Evolutionary conservation across 2,329 filamentous ascomycete genomes (phyloP), one percentile per base, ranked within the genome.

Genomic region (Cercospora beticola): DNA sequence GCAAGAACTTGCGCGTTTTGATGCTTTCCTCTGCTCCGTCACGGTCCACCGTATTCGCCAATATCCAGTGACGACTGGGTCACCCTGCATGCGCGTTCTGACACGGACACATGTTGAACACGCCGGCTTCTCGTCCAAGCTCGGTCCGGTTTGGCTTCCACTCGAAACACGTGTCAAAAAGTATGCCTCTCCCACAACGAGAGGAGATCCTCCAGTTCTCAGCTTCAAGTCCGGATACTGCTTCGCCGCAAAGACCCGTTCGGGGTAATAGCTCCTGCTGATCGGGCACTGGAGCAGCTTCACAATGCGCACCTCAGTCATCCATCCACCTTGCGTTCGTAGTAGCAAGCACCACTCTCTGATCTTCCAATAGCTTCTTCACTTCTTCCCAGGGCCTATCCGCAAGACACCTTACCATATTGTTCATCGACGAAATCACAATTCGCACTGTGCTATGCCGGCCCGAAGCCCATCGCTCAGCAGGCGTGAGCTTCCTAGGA

Each of bases 261-360:
- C 2, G 36, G 4, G 7, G 7, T n/a, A n/a, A 43, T 8, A 4
- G 16, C 6, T 43, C 36, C 36, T n/a, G 36, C 36, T 3, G 36
- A n/a, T 7, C 2, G 16, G 6, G 16, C 36, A n/a, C 36, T 43
- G 36, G 16, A 16, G 5, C 49, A 16, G 21, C 49, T 8, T 54
- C 12, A 54, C 43, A 23, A 3, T 61, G 21, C n/a, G 16, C n/a
- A 21, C 9, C 18, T 57, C 56, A 61, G 4, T 21, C 54, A n/a
- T 40, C 46, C 59, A 57, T 23, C 65, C 58, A 63, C 30, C 40
- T 46, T 28, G 59, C 58, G 26, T 67, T 54, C 40, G 46, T 56
- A 7, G 58, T 54, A 2, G 30, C 65, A 40, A 67, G 52, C 16
- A 67, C 59, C 16, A 46, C 46, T 18, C 65, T 62, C 30, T 67